Conservation (phyloP, 495 filamentous ascomycete species). For the Daldinia caldariorum region DNA sequence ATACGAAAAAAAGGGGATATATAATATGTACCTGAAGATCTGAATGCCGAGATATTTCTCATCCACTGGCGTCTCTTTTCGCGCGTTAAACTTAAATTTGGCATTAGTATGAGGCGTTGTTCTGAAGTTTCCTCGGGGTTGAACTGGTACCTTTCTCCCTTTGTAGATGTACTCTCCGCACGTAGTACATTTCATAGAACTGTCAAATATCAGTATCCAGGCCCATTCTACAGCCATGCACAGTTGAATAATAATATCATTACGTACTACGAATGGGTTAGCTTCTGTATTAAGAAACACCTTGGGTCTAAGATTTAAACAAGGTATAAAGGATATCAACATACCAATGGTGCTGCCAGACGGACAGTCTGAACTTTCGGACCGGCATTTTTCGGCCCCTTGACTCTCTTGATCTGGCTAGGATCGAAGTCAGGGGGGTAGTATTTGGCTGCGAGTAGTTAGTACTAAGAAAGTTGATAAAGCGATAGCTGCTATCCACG, state of each 20-base stretch:
- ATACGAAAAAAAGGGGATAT: not conserved
- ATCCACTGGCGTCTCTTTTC: conserved; percentile 86
- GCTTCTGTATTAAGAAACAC: not conserved
- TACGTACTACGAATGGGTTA: conserved; percentile 28
- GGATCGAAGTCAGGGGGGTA: conserved; percentile 99
- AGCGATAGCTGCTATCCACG: conserved; percentile 12
- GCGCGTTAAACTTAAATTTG: conserved; percentile 68
- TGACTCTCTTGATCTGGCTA: conserved; percentile 73
- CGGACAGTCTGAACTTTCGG: conserved; percentile 89
- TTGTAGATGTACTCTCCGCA: conserved; percentile 98
- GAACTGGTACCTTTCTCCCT: conserved; percentile 71
- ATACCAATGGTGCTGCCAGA: conserved; percentile 91
- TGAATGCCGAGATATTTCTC: conserved; percentile 90
- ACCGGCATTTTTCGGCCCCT: conserved; percentile 73
- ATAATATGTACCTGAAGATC: conserved; percentile 66
- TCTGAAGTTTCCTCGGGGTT: not conserved
- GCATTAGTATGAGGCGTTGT: conserved; percentile 8
- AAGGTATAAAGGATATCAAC: conserved; percentile 36
- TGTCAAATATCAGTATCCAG: conserved; percentile 17
- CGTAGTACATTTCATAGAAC: conserved; percentile 83
- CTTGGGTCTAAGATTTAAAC: not conserved
- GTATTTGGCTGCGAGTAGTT: conserved; percentile 64
- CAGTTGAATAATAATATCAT: not conserved
- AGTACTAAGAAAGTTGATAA: conserved; percentile 14
- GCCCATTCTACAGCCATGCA: not conserved